Conservation (phyloP, 495 filamentous ascomycete genomes). For the Lophiostoma macrostomum region DNA sequence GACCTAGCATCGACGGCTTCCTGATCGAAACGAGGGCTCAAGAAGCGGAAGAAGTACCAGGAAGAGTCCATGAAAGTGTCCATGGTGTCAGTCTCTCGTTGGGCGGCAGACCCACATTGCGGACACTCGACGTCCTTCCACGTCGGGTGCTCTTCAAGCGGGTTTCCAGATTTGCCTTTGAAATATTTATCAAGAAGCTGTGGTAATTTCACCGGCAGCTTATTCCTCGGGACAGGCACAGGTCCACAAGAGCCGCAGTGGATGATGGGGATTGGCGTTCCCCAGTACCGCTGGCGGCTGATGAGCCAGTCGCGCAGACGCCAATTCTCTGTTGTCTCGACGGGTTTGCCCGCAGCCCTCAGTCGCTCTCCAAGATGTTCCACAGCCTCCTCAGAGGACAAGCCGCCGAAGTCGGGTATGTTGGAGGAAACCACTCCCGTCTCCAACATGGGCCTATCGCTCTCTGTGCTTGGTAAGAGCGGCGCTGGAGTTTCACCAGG, state of each 20-base stretch:
- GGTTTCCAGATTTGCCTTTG: constrained; percentile 69
- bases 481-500: not conserved
- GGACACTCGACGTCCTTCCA: constrained; percentile 78
- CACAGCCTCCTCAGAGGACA: constrained; percentile 60
- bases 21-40: constrained; percentile 61
- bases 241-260: constrained; percentile 75
- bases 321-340: constrained; percentile 64
- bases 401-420: constrained; percentile 50
- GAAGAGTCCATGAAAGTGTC: constrained; percentile 93
- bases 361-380: constrained; percentile 60
- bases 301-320: constrained; percentile 83
- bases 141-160: constrained; percentile 64
- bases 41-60: constrained; percentile 84
- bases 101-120: constrained; percentile 64
- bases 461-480: constrained; percentile 8
- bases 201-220: constrained; percentile 76
- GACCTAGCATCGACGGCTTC: constrained; percentile 57
- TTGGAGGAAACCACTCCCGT: constrained; percentile 48
- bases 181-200: constrained; percentile 65
- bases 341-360: constrained; percentile 47
- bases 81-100: constrained; percentile 90
- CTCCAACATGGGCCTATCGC: constrained; percentile 47
- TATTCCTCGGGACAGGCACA: constrained; percentile 70
- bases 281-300: constrained; percentile 87
- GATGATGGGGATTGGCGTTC: constrained; percentile 83